Evolutionary conservation across 2,329 filamentous ascomycete genomes (phyloP).

Genomic region (Cercospora sp.): DNA sequence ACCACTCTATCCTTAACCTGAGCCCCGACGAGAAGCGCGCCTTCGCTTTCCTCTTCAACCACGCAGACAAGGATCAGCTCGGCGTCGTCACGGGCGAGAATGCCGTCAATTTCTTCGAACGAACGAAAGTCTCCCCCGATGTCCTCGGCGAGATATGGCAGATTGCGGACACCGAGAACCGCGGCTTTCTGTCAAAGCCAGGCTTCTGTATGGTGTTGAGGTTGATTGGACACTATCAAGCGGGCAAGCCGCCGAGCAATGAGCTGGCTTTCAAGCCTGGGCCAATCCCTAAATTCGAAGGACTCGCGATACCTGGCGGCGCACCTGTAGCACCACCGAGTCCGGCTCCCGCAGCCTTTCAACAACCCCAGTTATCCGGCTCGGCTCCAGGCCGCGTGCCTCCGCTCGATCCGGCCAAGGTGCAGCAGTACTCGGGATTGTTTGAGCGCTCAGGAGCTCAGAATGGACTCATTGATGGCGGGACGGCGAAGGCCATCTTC

Average conservation of each 20-base stretch:
- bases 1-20: slow-evolving; percentile 60
- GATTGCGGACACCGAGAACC: slow-evolving; percentile 95
- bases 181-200: slow-evolving; percentile 85
- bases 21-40: slow-evolving; percentile 88
- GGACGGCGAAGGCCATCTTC: slow-evolving; percentile 83
- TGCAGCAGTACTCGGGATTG: slow-evolving; percentile 80
- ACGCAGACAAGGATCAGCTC: slow-evolving; percentile 86
- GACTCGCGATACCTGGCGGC: slow-evolving; percentile 55
- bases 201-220: slow-evolving; percentile 92
- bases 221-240: slow-evolving; percentile 94
- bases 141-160: slow-evolving; percentile 98
- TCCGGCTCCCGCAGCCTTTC: slow-evolving; percentile 30
- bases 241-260: slow-evolving; percentile 74
- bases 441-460: slow-evolving; percentile 86
- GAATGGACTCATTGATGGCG: slow-evolving; percentile 72
- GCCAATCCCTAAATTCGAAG: slow-evolving; percentile 91
- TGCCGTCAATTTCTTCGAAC: slow-evolving; percentile 96
- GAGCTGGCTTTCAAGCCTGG: slow-evolving; percentile 83
- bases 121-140: slow-evolving; percentile 82
- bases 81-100: slow-evolving; percentile 95
- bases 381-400: slow-evolving; percentile 78
- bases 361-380: slow-evolving; percentile 38
- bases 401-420: slow-evolving; percentile 83
- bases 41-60: slow-evolving; percentile 89
- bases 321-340: slow-evolving; percentile 25